Evolutionary conservation across 352 stramenopile genomes (phyloP).

Genomic region (Phytophthora colocasiae): DNA sequence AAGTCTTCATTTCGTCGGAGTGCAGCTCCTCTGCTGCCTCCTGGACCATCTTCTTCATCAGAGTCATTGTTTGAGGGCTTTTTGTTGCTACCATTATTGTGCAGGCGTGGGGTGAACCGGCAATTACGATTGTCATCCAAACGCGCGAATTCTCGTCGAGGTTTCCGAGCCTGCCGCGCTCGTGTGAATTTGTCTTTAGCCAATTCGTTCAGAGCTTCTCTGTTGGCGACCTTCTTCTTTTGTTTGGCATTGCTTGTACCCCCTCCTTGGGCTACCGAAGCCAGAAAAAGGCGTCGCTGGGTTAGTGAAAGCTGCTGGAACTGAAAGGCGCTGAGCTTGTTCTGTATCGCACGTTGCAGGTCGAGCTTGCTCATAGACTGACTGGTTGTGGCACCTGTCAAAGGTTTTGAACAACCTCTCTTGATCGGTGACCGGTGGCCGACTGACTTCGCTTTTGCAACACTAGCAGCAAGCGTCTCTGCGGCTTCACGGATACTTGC

Average conservation of each 20-base stretch:
- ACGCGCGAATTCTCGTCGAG: slow-evolving; percentile 47
- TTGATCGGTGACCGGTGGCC: slow-evolving; percentile 21
- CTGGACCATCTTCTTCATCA: slow-evolving; percentile 48
- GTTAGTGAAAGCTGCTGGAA: slow-evolving; percentile 63
- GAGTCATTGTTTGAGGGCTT: slow-evolving; percentile 36
- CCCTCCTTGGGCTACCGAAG: slow-evolving; percentile 46
- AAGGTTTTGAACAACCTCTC: slow-evolving; percentile 22
- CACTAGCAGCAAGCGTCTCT: slow-evolving; percentile 41
- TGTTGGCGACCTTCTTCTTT: slow-evolving; percentile 29
- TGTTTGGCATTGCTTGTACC: slow-evolving; percentile 1
- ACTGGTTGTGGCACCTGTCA: slow-evolving; percentile 24
- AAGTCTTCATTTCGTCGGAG: slow-evolving; percentile 59
- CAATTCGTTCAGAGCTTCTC: slow-evolving; percentile 57
- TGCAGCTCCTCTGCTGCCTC: slow-evolving; percentile 27
- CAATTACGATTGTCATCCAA: slow-evolving; percentile 70
- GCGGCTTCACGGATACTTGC: slow-evolving; percentile 27
- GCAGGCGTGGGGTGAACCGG: slow-evolving; percentile 56
- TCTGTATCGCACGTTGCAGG: slow-evolving; percentile 51
- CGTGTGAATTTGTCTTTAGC: slow-evolving; percentile 52
- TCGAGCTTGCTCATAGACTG: slow-evolving; percentile 33
- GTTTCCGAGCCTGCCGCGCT: slow-evolving; percentile 40
- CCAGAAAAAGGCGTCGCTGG: slow-evolving; percentile 67
- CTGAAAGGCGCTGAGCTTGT: slow-evolving; percentile 72
- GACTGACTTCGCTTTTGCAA: slow-evolving; percentile 27
- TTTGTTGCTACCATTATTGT: slow-evolving; percentile 31